Evolutionary conservation across 2,329 filamentous ascomycete species (phyloP).

Genomic region (Verruconis gallopava): DNA sequence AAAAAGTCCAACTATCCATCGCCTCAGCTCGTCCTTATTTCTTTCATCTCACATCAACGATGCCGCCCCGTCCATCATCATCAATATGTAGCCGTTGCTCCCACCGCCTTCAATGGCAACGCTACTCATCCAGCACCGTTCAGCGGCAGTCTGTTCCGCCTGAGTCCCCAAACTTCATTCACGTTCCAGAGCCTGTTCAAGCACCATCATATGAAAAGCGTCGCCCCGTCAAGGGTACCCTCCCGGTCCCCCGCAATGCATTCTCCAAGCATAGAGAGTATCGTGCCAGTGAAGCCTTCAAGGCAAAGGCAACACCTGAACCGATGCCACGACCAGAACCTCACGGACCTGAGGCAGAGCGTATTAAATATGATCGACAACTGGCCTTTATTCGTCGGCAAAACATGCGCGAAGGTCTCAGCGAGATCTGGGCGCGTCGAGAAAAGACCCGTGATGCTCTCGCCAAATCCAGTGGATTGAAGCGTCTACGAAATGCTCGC

Average conservation of each 20-base stretch:
- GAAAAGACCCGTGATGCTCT: conserved; percentile 5
- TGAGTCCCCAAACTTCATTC: conserved; percentile 78
- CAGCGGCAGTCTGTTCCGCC: conserved; percentile 48
- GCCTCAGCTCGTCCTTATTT: not conserved
- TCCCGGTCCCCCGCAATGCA: conserved; percentile 72
- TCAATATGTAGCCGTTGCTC: conserved; percentile 23
- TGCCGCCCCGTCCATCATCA: conserved; percentile 30
- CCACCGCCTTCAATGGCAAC: conserved; percentile 18
- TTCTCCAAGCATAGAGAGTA: conserved; percentile 37
- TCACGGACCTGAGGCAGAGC: conserved; percentile 31
- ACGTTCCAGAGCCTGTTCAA: conserved; percentile 66
- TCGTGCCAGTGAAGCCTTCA: conserved; percentile 50
- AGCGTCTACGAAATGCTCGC: conserved; percentile 1
- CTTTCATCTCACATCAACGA: not conserved
- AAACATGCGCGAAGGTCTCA: conserved; percentile 59
- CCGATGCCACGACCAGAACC: conserved; percentile 31
- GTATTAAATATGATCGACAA: conserved; percentile 52
- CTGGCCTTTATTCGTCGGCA: conserved; percentile 60
- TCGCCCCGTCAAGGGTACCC: conserved; percentile 55
- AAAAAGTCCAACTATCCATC: not conserved
- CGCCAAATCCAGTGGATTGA: not conserved
- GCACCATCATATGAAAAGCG: conserved; percentile 36
- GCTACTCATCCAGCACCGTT: conserved; percentile 34
- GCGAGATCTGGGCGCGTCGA: conserved; percentile 46
- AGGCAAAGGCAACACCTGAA: conserved; percentile 44